phyloP scores from a whole-genome alignment of 768 basidiomycete species.

The Kwoniella sp. region DNA sequence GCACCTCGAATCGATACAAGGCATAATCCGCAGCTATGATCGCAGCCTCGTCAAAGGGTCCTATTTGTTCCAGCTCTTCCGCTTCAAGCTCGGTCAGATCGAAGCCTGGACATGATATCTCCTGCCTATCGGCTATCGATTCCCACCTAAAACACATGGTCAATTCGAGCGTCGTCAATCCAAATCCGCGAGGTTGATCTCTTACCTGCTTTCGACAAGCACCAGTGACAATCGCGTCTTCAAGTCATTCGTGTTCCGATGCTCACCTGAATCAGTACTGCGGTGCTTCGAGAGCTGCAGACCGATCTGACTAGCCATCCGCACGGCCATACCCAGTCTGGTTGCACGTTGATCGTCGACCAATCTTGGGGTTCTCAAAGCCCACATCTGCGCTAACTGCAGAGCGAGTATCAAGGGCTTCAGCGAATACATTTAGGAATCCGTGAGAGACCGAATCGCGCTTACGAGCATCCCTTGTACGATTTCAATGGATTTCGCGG shows the following conservation, averaged over 20 bases:
- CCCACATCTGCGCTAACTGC: conserved; percentile 20
- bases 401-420: no score
- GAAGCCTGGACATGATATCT: conserved; percentile 4
- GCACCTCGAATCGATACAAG: conserved; percentile 22
- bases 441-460: no score
- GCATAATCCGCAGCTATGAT: conserved; percentile 21
- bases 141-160: conserved; percentile 21
- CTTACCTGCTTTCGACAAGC: conserved; percentile 21
- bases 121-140: conserved; percentile 17
- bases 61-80: conserved; percentile 7
- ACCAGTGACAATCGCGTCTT: conserved; percentile 9
- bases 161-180: no score
- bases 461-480: conserved; percentile 18
- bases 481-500: conserved; percentile 21
- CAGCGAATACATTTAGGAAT: no score
- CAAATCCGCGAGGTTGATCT: no score
- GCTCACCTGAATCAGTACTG: not conserved
- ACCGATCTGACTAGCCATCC: conserved; percentile 19
- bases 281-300: conserved; percentile 11
- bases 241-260: conserved; percentile 7
- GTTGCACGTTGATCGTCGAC: conserved; percentile 20
- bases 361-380: conserved; percentile 11
- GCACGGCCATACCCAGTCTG: conserved; percentile 7
- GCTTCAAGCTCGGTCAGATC: conserved; percentile 18
- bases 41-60: not conserved